Conservation (phyloP, 768 basidiomycete species). For the Tephrocybe sp. region DNA sequence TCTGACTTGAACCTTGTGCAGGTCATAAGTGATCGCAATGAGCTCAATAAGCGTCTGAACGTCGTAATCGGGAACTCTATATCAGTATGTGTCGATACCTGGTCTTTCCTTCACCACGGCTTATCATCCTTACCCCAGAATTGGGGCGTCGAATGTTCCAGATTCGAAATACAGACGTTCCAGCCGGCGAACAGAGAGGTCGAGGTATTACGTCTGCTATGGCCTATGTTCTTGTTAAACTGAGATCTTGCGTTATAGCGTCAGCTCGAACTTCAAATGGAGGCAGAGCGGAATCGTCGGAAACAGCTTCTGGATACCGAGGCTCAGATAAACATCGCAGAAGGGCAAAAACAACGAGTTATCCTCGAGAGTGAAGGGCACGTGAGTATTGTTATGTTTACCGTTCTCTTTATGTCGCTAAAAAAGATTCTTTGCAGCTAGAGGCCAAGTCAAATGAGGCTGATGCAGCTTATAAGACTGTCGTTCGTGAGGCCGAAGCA, state of each 20-base stretch:
- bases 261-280: conserved; percentile 63
- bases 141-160: conserved; percentile 60
- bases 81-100: conserved; percentile 32
- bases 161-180: conserved; percentile 62
- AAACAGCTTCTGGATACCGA: conserved; percentile 60
- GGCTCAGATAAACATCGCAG: conserved; percentile 58
- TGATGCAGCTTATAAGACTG: conserved; percentile 51
- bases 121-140: conserved; percentile 28
- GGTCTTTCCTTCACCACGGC: background rate
- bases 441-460: conserved; percentile 55
- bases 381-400: conserved; percentile 24
- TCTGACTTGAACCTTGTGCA: conserved; percentile 13
- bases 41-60: conserved; percentile 47
- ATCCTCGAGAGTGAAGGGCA: conserved; percentile 58
- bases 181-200: conserved; percentile 61
- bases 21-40: conserved; percentile 57
- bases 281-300: conserved; percentile 54
- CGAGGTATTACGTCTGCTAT: conserved; percentile 34
- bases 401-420: background rate
- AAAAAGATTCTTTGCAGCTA: conserved; percentile 27
- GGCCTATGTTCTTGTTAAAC: background rate
- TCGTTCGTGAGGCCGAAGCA: conserved; percentile 53
- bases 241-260: conserved; percentile 28
- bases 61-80: conserved; percentile 51
- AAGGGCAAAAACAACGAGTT: conserved; percentile 55